These are phyloP conservation scores for Xylaria sp. DNA, from an alignment of 2,329 filamentous ascomycete species.

Conservation along the genomic window DNA sequence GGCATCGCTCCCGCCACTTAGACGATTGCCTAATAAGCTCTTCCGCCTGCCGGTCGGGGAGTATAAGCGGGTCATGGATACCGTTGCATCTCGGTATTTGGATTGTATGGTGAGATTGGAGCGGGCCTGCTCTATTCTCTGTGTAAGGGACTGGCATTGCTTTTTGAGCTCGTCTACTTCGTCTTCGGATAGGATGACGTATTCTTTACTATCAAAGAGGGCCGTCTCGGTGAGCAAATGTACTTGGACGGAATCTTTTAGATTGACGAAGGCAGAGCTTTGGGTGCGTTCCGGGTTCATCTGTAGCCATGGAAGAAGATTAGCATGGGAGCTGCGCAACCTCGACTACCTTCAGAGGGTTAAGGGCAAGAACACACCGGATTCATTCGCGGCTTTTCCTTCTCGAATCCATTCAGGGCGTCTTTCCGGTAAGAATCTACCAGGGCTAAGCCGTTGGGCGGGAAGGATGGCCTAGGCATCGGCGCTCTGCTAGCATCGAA, in stretches of 20 bases:
- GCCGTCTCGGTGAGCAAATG: constrained; percentile 95
- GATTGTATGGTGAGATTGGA: constrained; percentile 88
- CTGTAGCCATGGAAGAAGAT: constrained; percentile 50
- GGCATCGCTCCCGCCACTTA: constrained; percentile 60
- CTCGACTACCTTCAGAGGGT: not conserved
- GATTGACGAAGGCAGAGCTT: constrained; percentile 68
- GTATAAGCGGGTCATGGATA: constrained; percentile 85
- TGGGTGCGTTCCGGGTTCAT: constrained; percentile 63
- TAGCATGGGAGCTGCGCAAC: constrained; percentile 29
- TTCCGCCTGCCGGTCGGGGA: constrained; percentile 64
- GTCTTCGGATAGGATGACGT: constrained; percentile 87
- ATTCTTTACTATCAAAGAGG: constrained; percentile 86
- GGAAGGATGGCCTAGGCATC: constrained; percentile 47
- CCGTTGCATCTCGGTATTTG: constrained; percentile 93
- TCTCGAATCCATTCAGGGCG: constrained; percentile 64
- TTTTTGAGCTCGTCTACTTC: constrained; percentile 94
- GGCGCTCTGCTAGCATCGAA: constrained; percentile 42
- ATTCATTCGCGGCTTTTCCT: constrained; percentile 66
- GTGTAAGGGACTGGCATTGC: constrained; percentile 76
- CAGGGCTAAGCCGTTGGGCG: constrained; percentile 61
- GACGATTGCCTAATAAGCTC: constrained; percentile 62
- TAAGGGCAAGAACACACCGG: constrained; percentile 58
- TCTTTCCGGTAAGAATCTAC: constrained; percentile 70
- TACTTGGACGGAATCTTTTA: constrained; percentile 81
- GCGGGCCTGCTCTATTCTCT: constrained; percentile 83